Evolutionary conservation across 106 monocot genomes (phyloP), one percentile per base, ranked within the genome.

Genomic region (Dactylorhiza incarnata): DNA sequence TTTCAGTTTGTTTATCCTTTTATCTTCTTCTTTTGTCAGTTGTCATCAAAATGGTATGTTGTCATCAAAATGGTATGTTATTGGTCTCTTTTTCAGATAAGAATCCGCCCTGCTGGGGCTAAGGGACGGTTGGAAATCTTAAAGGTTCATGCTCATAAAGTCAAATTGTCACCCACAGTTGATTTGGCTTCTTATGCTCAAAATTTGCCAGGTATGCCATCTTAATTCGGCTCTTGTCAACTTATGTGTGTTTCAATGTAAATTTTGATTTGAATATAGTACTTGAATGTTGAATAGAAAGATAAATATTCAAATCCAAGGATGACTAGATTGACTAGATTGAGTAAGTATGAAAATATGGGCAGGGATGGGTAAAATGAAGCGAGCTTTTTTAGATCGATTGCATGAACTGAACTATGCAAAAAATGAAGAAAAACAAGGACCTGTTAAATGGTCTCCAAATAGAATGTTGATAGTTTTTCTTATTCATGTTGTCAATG

Each of bases 91-190:
- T 77, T 81, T 45, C 65, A 94, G 93, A 88, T 94, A 79, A 82
- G 93, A 74, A 94, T 94, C 24, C 90, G 88, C 22, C 90, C 93
- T 84, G 83, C 93, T 46, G 86, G 84, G 2, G 84, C 84, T 75
- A 94, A 94, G 79, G 93, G 90, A 22, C 73, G 90, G 29, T 73
- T 90, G 48, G 93, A 94, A 74, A 90, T 94, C 77, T 84, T 94
- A 75, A 90, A 90, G 70, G 93, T 94, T 74, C 90, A 94, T 83
- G 87, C 93, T 73, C 84, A 86, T 50, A 90, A 94, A 78, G 93
- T 94, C 45, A 90, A 84, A 75, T 84, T 94, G 84, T 94, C 93
- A 20, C 88, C 84, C 55, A 72, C 87, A 45, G 90, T 94, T 75
- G 90, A 94, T 53, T 78, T 94, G 22, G 82, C 90, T 78, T 75